phyloP scores from a whole-genome alignment of 2,329 filamentous ascomycete species.

The Fusarium secorum region DNA sequence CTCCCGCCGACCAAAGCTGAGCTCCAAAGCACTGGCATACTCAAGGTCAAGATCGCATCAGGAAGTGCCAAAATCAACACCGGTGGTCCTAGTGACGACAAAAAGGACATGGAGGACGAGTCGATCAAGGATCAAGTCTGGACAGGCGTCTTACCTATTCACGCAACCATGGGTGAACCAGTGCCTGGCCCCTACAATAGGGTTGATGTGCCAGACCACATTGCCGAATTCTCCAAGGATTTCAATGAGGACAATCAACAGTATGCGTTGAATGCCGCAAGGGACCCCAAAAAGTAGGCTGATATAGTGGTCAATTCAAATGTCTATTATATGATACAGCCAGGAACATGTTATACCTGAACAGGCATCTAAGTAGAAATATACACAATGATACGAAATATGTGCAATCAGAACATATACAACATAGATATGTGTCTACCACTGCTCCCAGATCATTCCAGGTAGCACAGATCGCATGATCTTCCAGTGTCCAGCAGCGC shows the following conservation, averaged over 20 bases:
- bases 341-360: not conserved
- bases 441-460: conserved; percentile 82
- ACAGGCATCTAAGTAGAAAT: not conserved
- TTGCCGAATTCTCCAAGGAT: conserved; percentile 55
- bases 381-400: conserved; percentile 8
- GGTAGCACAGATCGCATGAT: conserved; percentile 91
- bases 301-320: not conserved
- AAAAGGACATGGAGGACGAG: conserved; percentile 55
- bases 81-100: conserved; percentile 67
- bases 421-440: conserved; percentile 51
- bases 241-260: conserved; percentile 49
- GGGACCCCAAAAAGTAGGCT: conserved; percentile 15
- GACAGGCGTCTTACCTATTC: conserved; percentile 69
- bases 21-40: conserved; percentile 76
- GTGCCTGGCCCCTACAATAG: conserved; percentile 66
- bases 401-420: not conserved
- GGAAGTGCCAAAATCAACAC: conserved; percentile 79
- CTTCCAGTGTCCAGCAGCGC: conserved; percentile 85
- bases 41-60: conserved; percentile 72
- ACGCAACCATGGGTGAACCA: conserved; percentile 69
- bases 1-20: conserved; percentile 76
- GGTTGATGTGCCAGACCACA: conserved; percentile 68
- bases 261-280: conserved; percentile 40
- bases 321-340: not conserved
- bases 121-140: conserved; percentile 55